Evolutionary conservation across 768 basidiomycete genomes (phyloP), one percentile per base, ranked within the genome.

Genomic region (Termitomyces sp.): DNA sequence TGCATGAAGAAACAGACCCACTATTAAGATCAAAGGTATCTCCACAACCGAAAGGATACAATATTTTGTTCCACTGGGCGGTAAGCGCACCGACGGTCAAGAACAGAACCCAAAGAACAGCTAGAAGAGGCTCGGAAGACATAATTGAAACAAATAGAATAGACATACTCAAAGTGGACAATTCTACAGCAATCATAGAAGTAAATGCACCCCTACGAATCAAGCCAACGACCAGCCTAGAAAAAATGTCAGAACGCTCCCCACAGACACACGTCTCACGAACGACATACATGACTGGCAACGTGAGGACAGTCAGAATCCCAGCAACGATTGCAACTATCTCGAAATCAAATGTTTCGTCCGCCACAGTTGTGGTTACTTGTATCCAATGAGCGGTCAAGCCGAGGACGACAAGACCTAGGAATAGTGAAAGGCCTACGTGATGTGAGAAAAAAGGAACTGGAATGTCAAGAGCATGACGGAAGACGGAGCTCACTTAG

Each of bases 161-260:
- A 17, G 11, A 55, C 67, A 34, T 49, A 68, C 65, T 50, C 34
- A 67, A 59, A 25, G 29, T 34, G 2, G 48, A 11, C 31, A 68
- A 46, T 12, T 68, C 67, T 25, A 64, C 63, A 3, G 48, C 31
- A 29, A 68, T 55, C 57, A 58, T 66, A 32, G 65, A 63, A 2
- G 63, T 60, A 29, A 59, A 56, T 7, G 65, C 65, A 2, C 61
- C 56, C 47, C 46, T 57, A 14, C 65, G 63, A 17, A 64, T 63
- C 10, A 45, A 32, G 6, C 55, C 61, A n/a, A 66, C 48, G 29
- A 66, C 45, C 15, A 68, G 45, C 40, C 67, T 68, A 20, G 34
- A 34, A 10, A 43, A 20, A 37, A 57, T 8, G 40, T 6, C 15
- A 15, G 40, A 42, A 17, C 17, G 15, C 40, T 42, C 40, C 5